Evolutionary conservation across 2,329 filamentous ascomycete genomes (phyloP), one percentile per base, ranked within the genome.

Genomic region (Trichoderma hamatum): DNA sequence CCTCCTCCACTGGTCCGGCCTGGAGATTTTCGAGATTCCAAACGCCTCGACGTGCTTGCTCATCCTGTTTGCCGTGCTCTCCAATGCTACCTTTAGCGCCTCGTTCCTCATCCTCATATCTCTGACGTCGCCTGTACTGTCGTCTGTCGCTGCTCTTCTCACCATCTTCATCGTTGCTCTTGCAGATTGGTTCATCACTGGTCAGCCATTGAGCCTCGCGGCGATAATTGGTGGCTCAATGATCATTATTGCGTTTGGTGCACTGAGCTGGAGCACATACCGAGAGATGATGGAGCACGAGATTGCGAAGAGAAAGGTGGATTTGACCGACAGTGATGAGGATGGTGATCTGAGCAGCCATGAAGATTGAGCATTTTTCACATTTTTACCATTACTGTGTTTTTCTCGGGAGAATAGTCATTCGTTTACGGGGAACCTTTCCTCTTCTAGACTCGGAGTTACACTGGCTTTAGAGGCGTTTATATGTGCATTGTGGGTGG

Each of bases 121-220:
- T 19, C 85, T 99, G 32, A 99, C 96, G 0, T 95, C 91, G 21
- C 96, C 96, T 0, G 96, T 99, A 3, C 84, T 99, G 5, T 95
- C 91, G 69, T 96, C 92, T 21, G 96, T 99, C 13, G 96, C 96
- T 0, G 93, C 95, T 2, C 87, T 99, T 34, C 84, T 99, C 58
- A 99, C 96, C 26, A 99, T 99, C 73, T 98, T 99, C 84, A 88
- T 98, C 70, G 96, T 99, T 7, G 96, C 95, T 0, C 83, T 98
- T 34, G 92, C 92, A 67, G 96, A 99, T 80, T 96, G 96, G 89
- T 78, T 94, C 68, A 84, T 94, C 54, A 96, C 93, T 0, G 93
- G 95, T 61, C 85, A 91, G 74, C 88, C 91, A 0, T 83, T 97
- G 24, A 92, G 90, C 63, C 82, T 85, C 4, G 92, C 94, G 0